Conservation (phyloP, 306 rosid species). For the Cyamopsis tetragonoloba region DNA sequence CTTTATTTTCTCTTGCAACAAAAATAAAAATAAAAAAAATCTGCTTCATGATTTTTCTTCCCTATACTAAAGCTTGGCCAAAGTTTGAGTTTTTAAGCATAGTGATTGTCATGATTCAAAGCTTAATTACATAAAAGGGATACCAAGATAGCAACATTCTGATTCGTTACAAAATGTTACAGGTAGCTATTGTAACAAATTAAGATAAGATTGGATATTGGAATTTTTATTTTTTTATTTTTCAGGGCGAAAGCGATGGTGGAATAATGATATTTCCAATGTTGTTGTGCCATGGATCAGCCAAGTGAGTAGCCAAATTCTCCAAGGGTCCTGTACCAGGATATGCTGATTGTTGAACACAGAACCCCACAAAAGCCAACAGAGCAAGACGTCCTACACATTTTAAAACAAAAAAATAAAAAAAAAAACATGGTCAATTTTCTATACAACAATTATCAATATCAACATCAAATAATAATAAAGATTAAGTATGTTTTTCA, state of each 20-base stretch:
- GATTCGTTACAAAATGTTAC: slow-evolving; percentile 38
- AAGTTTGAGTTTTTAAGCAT: slow-evolving; percentile 1
- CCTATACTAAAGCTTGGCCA: background rate
- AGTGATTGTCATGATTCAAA: slow-evolving; percentile 22
- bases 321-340: slow-evolving; percentile 99
- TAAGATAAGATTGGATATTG: too few relatives aligned
- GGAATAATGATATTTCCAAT: slow-evolving; percentile 87
- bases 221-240: too few relatives aligned
- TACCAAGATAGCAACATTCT: slow-evolving; percentile 3
- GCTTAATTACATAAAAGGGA: slow-evolving; percentile 33
- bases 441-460: background rate
- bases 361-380: slow-evolving; percentile 88
- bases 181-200: slow-evolving; percentile 19
- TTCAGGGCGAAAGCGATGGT: slow-evolving; percentile 34
- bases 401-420: too few relatives aligned
- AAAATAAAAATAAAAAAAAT: too few relatives aligned
- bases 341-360: slow-evolving; percentile 88
- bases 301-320: slow-evolving; percentile 97
- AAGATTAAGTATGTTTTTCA: too few relatives aligned
- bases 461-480: too few relatives aligned
- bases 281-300: slow-evolving; percentile 99
- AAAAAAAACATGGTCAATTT: background rate
- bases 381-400: slow-evolving; percentile 78
- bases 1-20: too few relatives aligned
- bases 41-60: background rate